Evolutionary conservation across 345 rosid species (phyloP).

Genomic region (Hirschfeldia incana): DNA sequence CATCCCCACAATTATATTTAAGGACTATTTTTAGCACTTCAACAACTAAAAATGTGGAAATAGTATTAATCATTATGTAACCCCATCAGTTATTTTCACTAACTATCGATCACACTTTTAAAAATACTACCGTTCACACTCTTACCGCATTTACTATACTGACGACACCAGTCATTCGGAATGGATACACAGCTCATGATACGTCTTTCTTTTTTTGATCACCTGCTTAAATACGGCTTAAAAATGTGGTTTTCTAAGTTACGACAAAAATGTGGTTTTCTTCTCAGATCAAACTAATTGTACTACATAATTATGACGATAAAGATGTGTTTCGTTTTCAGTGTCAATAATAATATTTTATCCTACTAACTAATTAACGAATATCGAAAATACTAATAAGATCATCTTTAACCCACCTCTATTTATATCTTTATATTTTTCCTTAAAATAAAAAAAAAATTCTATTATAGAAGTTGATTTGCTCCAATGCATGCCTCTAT

Average conservation of each 20-base stretch:
- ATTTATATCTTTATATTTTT: no score
- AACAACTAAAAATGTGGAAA: not conserved
- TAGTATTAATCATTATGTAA: not conserved
- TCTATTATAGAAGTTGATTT: no score
- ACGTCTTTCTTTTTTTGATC: no score
- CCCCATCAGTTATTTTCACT: not conserved
- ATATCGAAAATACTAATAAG: not conserved
- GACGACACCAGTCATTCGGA: no score
- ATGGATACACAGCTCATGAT: no score
- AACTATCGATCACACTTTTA: not conserved
- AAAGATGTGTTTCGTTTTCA: conserved; percentile 35
- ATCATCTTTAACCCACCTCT: not conserved
- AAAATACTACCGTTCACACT: no score
- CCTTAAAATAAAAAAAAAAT: no score
- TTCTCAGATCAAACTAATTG: not conserved
- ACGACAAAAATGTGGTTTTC: not conserved
- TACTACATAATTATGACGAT: not conserved
- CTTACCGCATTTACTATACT: no score
- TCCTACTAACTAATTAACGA: conserved; percentile 1
- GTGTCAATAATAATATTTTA: conserved; percentile 17
- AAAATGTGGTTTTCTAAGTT: not conserved
- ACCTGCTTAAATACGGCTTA: not conserved
- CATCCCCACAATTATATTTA: not conserved
- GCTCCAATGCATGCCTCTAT: no score
- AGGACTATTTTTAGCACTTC: not conserved